These are phyloP conservation scores for Pleurotus pulmonarius DNA, from an alignment of 768 basidiomycete species.

Conservation along the genomic window DNA sequence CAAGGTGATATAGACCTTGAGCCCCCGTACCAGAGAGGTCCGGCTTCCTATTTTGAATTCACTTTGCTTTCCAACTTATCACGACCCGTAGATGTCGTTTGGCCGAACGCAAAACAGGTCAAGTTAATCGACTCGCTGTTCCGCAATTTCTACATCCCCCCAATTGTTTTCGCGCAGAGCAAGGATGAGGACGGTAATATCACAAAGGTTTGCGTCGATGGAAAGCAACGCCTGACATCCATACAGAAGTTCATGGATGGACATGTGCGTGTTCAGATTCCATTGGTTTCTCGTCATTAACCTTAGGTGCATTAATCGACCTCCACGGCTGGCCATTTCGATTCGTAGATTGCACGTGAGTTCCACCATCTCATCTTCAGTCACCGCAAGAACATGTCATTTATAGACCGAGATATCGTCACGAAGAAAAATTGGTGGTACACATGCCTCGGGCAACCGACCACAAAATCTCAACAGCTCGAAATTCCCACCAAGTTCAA, in stretches of 20 bases:
- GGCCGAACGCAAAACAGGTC: conserved; percentile 67
- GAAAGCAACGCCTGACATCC: conserved; percentile 81
- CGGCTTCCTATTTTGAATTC: conserved; percentile 10
- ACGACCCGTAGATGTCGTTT: conserved; percentile 59
- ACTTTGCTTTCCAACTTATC: neutral
- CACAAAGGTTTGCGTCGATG: conserved; percentile 68
- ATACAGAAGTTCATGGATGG: conserved; percentile 77
- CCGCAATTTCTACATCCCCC: conserved; percentile 75
- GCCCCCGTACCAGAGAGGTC: conserved; percentile 73
- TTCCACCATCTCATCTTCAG: neutral
- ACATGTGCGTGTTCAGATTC: conserved; percentile 37
- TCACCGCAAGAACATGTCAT: too few species aligned
- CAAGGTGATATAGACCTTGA: conserved; percentile 67
- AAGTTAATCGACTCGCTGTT: conserved; percentile 75
- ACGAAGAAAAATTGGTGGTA: conserved; percentile 67
- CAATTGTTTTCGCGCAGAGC: conserved; percentile 68
- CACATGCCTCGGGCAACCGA: conserved; percentile 30
- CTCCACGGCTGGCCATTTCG: conserved; percentile 40
- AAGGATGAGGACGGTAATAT: conserved; percentile 53
- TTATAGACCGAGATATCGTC: conserved; percentile 47
- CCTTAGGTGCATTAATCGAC: too few species aligned
- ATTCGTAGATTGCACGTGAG: conserved; percentile 26
- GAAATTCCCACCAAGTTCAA: conserved; percentile 55
- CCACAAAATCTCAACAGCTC: conserved; percentile 30
- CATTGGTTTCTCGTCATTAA: too few species aligned